Evolutionary conservation across 1,139 yeast species (phyloP).

Genomic region (Zygosaccharomyces pseudobailii): DNA sequence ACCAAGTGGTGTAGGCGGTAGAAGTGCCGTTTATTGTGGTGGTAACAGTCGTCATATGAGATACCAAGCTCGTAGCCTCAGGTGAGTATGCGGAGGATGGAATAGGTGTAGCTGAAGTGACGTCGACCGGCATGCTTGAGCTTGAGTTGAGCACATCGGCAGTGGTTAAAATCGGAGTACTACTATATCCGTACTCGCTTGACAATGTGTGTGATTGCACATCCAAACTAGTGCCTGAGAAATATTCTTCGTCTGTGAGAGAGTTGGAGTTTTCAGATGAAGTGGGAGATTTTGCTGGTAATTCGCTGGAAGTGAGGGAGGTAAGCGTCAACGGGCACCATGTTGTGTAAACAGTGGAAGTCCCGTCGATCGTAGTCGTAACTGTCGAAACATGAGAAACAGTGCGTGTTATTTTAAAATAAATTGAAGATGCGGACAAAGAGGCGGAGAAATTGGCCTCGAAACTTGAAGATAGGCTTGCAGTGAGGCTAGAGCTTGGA

Average conservation of each 20-base stretch:
- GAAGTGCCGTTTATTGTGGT: conserved; percentile 27
- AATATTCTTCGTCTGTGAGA: background rate
- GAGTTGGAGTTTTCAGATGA: background rate
- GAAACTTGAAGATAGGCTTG: background rate
- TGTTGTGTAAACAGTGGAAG: conserved; percentile 34
- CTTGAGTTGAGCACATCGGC: background rate
- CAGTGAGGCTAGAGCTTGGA: background rate
- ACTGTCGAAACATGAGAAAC: conserved; percentile 2
- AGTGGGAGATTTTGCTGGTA: background rate
- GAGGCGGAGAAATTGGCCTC: background rate
- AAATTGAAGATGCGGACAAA: background rate
- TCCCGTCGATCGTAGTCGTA: conserved; percentile 11
- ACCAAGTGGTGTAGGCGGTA: conserved; percentile 36
- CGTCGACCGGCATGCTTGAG: background rate
- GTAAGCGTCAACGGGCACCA: conserved; percentile 38
- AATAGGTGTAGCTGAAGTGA: background rate
- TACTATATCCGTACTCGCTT: background rate
- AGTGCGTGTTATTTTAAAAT: background rate
- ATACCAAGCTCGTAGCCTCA: conserved; percentile 36
- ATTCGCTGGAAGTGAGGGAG: background rate
- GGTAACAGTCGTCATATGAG: conserved; percentile 23
- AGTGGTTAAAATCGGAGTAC: background rate
- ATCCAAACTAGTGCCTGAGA: background rate
- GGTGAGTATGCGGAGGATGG: background rate
- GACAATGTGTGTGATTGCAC: background rate